Evolutionary conservation across 2,329 filamentous ascomycete species (phyloP).

Genomic region (Ramichloridium luteum): DNA sequence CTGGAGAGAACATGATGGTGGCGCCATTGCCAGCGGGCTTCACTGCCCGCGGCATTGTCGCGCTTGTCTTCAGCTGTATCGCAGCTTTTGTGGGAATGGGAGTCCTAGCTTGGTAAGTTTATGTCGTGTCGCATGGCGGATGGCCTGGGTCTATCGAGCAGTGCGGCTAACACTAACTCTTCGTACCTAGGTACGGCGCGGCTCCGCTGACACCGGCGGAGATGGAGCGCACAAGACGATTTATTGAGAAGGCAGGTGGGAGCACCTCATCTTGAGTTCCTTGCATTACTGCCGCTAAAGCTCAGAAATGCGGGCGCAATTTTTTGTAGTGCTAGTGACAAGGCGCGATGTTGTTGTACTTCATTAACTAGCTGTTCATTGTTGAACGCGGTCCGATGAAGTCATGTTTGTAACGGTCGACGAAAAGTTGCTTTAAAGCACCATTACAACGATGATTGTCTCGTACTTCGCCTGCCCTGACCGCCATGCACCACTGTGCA

Average conservation of each 20-base stretch:
- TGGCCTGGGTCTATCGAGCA: constrained; percentile 3
- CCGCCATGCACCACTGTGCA: no score
- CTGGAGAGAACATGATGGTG: constrained; percentile 46
- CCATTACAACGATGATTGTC: no score
- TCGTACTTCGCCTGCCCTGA: no score
- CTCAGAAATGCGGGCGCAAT: no score
- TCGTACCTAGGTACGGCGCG: constrained; percentile 22
- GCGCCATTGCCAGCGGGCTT: constrained; percentile 54
- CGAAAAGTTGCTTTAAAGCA: no score
- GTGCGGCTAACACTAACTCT: neutral
- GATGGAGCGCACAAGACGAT: constrained; percentile 16
- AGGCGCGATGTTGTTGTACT: no score
- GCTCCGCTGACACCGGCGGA: constrained; percentile 19
- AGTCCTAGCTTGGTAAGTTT: constrained; percentile 54
- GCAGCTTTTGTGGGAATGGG: constrained; percentile 56
- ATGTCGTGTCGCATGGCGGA: constrained; percentile 4
- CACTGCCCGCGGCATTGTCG: constrained; percentile 57
- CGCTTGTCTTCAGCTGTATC: constrained; percentile 59
- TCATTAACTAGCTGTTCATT: no score
- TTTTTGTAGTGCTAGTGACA: no score
- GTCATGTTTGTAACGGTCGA: no score
- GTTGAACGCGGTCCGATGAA: no score
- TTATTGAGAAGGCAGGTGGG: constrained; percentile 13
- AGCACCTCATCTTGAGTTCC: no score
- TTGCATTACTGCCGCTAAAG: no score